Conservation (phyloP, 257 asterid genomes). For the Apocynum venetum region DNA sequence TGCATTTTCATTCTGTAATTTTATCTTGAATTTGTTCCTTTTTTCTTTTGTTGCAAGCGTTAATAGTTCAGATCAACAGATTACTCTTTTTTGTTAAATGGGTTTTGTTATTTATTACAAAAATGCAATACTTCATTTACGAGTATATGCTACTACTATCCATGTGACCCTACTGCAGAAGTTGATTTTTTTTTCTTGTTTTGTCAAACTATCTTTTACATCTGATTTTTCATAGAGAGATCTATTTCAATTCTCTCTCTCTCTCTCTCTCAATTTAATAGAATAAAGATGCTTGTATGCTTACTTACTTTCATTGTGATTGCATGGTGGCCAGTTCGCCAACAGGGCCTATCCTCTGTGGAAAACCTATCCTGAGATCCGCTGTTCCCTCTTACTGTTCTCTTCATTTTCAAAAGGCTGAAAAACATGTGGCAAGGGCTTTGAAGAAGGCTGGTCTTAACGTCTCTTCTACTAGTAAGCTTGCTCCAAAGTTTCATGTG, state of each 20-base stretch:
- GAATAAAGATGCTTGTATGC: background rate
- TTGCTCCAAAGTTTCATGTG: constrained; percentile 80
- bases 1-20: background rate
- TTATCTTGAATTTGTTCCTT: background rate
- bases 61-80: background rate
- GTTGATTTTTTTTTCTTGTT: background rate
- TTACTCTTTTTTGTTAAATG: background rate
- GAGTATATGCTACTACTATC: background rate
- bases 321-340: constrained; percentile 52
- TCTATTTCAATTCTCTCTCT: background rate
- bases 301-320: constrained; percentile 2
- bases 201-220: background rate
- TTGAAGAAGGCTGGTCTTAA: constrained; percentile 78
- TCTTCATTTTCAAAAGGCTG: constrained; percentile 73
- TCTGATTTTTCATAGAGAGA: background rate
- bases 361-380: constrained; percentile 82
- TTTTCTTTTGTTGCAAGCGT: background rate
- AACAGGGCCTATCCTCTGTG: constrained; percentile 79
- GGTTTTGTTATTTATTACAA: background rate
- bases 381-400: constrained; percentile 77
- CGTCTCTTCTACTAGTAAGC: constrained; percentile 60
- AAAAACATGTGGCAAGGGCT: constrained; percentile 71
- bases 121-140: background rate
- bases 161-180: background rate
- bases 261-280: background rate